Evolutionary conservation across 1,284 basidiomycete species (phyloP).

Genomic region (Salmacisia buchloeana): DNA sequence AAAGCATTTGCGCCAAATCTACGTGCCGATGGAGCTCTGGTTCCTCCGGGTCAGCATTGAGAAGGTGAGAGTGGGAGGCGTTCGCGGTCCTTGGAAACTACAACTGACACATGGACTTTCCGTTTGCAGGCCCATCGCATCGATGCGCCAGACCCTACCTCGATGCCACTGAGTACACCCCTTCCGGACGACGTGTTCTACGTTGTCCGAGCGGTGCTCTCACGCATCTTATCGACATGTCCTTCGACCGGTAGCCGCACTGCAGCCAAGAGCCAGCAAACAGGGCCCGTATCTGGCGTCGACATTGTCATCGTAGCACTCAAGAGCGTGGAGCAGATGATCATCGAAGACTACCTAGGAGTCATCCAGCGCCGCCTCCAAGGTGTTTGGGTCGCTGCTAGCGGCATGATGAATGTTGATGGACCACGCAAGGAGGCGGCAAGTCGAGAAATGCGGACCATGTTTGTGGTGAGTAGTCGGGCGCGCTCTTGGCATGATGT

Average conservation of each 20-base stretch:
- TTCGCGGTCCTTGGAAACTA: conserved; percentile 7
- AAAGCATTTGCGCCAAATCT: conserved; percentile 61
- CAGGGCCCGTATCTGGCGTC: neutral
- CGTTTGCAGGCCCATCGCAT: conserved; percentile 15
- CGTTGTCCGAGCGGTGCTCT: conserved; percentile 39
- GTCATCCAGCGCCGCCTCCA: conserved; percentile 46
- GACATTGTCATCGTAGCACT: conserved; percentile 4
- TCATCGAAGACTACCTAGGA: conserved; percentile 43
- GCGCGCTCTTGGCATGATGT: neutral
- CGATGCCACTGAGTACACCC: conserved; percentile 35
- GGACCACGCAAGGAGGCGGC: conserved; percentile 46
- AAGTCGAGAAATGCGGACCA: conserved; percentile 40
- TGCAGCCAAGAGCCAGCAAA: neutral
- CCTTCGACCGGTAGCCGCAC: neutral
- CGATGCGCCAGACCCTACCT: conserved; percentile 27
- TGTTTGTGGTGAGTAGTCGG: conserved; percentile 25
- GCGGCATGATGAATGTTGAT: conserved; percentile 38
- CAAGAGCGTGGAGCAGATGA: conserved; percentile 19
- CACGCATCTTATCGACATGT: conserved; percentile 34
- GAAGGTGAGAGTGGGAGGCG: conserved; percentile 59
- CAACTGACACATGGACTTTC: conserved; percentile 51
- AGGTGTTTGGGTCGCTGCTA: conserved; percentile 32
- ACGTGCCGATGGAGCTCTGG: conserved; percentile 85
- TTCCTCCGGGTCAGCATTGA: conserved; percentile 81
- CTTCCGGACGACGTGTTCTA: conserved; percentile 49